A percentile compares a stretch with the other conserved stretches of the same genome.
phyloP scores from a whole-genome alignment of 1,139 yeast species.

The Geotrichum cucujoidarum region DNA sequence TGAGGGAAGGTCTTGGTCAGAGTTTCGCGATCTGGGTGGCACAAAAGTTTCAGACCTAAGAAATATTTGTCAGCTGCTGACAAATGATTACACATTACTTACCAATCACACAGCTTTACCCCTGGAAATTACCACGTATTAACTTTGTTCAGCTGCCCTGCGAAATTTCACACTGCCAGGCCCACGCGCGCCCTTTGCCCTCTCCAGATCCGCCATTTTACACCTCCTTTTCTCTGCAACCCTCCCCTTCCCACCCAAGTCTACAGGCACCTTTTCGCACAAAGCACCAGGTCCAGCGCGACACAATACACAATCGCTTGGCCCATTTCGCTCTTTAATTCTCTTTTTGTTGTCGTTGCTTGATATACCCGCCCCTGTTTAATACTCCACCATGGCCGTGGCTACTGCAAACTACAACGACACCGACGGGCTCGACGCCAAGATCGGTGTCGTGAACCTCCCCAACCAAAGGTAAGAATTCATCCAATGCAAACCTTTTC shows the following conservation, averaged over 20 bases:
- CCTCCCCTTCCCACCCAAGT: neutral
- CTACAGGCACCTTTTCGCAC: neutral
- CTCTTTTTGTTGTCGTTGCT: neutral
- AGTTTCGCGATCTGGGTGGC: too few relatives aligned
- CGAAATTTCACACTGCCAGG: too few relatives aligned
- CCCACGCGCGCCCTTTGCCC: too few relatives aligned
- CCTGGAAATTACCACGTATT: constrained; percentile 10
- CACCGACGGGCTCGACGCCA: constrained; percentile 14
- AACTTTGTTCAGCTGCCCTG: too few relatives aligned
- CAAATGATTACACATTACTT: neutral
- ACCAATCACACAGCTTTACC: too few relatives aligned
- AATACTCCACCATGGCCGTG: constrained; percentile 8
- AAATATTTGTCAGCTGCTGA: too few relatives aligned
- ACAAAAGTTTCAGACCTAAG: too few relatives aligned
- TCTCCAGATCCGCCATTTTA: neutral
- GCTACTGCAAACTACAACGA: constrained; percentile 10
- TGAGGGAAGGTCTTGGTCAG: neutral
- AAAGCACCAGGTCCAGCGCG: too few relatives aligned
- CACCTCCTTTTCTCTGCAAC: neutral
- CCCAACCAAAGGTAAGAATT: constrained; percentile 85
- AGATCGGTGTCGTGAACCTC: constrained; percentile 77
- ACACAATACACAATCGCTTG: too few relatives aligned
- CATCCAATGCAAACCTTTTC: too few relatives aligned
- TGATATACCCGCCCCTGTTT: neutral
- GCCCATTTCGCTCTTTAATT: neutral